Percentiles rank a stretch among this genome's conserved stretches.
Evolutionary conservation across 331 rosid species (phyloP).

Genomic region (Quercus phellos): DNA sequence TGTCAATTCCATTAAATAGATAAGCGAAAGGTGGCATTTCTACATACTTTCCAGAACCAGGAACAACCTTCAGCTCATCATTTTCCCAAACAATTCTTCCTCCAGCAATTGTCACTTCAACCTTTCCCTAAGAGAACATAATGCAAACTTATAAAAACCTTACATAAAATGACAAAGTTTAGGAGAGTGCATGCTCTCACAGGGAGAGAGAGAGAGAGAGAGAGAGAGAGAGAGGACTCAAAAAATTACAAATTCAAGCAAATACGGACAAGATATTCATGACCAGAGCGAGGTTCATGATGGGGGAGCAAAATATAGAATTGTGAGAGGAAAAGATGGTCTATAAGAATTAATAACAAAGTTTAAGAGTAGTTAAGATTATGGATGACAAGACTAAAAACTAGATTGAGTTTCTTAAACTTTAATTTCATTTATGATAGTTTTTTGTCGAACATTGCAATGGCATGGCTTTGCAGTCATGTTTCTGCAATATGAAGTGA

Average conservation of each 20-base stretch:
- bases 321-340: neutral
- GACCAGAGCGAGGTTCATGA: neutral
- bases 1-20: constrained; percentile 66
- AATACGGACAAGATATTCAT: neutral
- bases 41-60: constrained; percentile 78
- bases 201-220: too few relatives aligned
- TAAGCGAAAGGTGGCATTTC: constrained; percentile 62
- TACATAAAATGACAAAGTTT: neutral
- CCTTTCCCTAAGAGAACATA: constrained; percentile 58
- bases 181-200: neutral
- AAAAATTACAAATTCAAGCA: neutral
- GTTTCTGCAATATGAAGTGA: too few relatives aligned
- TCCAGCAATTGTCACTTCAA: constrained; percentile 88
- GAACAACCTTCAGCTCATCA: constrained; percentile 63
- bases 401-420: neutral
- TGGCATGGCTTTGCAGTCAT: too few relatives aligned
- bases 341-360: neutral
- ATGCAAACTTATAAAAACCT: neutral
- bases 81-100: constrained; percentile 94
- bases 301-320: too few relatives aligned
- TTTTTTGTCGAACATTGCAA: too few relatives aligned
- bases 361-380: neutral
- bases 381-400: neutral
- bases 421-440: too few relatives aligned
- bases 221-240: neutral